phyloP scores from a whole-genome alignment of 1,139 yeast species.

The Candida labiduridarum region DNA sequence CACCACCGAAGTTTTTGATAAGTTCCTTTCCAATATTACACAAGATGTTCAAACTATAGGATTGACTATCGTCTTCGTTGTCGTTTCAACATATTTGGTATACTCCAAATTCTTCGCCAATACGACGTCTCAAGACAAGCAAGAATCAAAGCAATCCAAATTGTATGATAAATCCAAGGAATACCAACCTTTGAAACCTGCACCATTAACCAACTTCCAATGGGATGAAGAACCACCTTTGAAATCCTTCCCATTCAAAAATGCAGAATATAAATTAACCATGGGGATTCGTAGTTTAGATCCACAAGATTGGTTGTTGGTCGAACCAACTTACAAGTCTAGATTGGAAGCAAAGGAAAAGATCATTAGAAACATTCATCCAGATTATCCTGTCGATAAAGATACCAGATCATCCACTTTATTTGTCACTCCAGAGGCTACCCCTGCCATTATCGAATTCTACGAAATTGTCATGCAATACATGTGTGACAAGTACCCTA shows the following conservation, averaged over 20 bases:
- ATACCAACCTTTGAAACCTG: slow-evolving; percentile 7
- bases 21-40: background rate
- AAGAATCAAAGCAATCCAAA: background rate
- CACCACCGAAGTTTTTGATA: background rate
- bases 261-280: slow-evolving; percentile 45
- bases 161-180: slow-evolving; percentile 5
- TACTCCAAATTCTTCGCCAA: background rate
- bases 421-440: slow-evolving; percentile 43
- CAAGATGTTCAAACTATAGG: slow-evolving; percentile 4
- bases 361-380: slow-evolving; percentile 41
- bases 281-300: slow-evolving; percentile 65
- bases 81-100: background rate
- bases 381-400: slow-evolving; percentile 33
- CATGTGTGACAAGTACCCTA: slow-evolving; percentile 62
- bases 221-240: slow-evolving; percentile 20
- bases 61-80: background rate
- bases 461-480: slow-evolving; percentile 52
- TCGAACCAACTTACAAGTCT: slow-evolving; percentile 64
- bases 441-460: slow-evolving; percentile 56
- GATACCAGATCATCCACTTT: slow-evolving; percentile 33
- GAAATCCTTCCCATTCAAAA: slow-evolving; percentile 24
- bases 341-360: slow-evolving; percentile 46
- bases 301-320: slow-evolving; percentile 62
- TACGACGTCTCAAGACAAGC: background rate
- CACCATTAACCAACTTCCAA: slow-evolving; percentile 14